These are phyloP conservation scores for Lipomyces japonicus DNA, from an alignment of 805 yeast species.

Conservation along the genomic window DNA sequence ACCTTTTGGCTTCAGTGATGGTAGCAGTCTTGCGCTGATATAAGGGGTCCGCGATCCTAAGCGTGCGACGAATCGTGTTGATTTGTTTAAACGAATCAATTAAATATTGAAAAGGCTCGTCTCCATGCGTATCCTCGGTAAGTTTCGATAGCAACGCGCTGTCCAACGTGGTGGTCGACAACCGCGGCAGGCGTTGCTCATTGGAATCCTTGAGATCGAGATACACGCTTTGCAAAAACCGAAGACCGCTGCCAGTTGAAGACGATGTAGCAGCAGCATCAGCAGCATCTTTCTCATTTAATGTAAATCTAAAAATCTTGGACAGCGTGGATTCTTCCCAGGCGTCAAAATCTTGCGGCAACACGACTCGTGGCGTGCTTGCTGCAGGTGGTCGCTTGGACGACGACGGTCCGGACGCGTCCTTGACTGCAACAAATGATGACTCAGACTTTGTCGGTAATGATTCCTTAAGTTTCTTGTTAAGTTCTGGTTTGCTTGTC, in stretches of 20 bases:
- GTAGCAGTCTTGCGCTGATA: conserved; percentile 41
- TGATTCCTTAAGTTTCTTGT: no score
- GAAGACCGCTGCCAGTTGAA: not conserved
- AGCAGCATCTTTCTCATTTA: no score
- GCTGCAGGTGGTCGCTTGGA: no score
- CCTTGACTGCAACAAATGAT: no score
- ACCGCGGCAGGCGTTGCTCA: not conserved
- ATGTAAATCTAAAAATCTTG: conserved; percentile 11
- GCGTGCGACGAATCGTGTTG: conserved; percentile 40
- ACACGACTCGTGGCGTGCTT: no score
- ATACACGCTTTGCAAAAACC: not conserved
- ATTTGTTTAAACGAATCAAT: conserved; percentile 45
- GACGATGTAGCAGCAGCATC: no score
- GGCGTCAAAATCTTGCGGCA: conserved; percentile 16
- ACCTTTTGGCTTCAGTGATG: conserved; percentile 43
- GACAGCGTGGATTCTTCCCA: conserved; percentile 21
- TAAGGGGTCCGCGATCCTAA: conserved; percentile 43
- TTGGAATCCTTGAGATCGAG: conserved; percentile 1
- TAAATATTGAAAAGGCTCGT: conserved; percentile 48
- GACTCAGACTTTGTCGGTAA: no score
- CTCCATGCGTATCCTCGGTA: conserved; percentile 49
- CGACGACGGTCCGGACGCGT: no score
- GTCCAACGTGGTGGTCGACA: conserved; percentile 39
- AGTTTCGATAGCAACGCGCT: conserved; percentile 50
- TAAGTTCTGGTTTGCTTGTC: no score